Conservation (phyloP, 73 alveolate species). For the Tetrahymena malaccensis region DNA sequence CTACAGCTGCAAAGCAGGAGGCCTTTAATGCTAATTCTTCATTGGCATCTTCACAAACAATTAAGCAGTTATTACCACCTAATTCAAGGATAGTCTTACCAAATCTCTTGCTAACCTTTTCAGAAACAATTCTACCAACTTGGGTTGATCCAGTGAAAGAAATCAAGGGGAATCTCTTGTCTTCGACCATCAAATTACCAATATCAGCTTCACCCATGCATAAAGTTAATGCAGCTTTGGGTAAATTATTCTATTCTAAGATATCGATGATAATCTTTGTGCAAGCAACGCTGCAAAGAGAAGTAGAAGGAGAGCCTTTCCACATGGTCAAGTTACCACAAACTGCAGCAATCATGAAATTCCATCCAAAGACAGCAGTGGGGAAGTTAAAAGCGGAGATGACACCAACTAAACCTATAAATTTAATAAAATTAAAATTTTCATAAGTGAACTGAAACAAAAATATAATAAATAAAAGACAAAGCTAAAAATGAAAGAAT, state of each 20-base stretch:
- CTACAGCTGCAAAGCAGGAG: slow-evolving; percentile 79
- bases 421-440: neutral
- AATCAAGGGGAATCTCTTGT: slow-evolving; percentile 64
- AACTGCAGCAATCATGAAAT: slow-evolving; percentile 69
- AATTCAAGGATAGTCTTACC: slow-evolving; percentile 78
- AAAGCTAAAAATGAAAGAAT: neutral
- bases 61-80: slow-evolving; percentile 87
- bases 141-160: slow-evolving; percentile 82
- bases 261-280: slow-evolving; percentile 63
- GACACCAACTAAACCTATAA: slow-evolving; percentile 52
- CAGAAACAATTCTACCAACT: slow-evolving; percentile 61
- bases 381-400: slow-evolving; percentile 95
- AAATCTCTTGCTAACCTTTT: slow-evolving; percentile 66
- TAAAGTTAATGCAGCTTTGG: slow-evolving; percentile 30
- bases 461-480: too few species aligned
- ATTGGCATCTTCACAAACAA: slow-evolving; percentile 79
- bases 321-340: slow-evolving; percentile 78
- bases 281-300: slow-evolving; percentile 65
- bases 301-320: slow-evolving; percentile 80
- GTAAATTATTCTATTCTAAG: slow-evolving; percentile 65
- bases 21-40: slow-evolving; percentile 73
- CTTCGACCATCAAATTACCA: slow-evolving; percentile 70
- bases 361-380: slow-evolving; percentile 80
- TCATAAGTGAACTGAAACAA: too few species aligned
- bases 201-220: slow-evolving; percentile 72